A percentile compares a stretch with the other conserved stretches of the same genome.
Conservation (phyloP, 2,329 filamentous ascomycete genomes). For the Pestalotiopsis sp. region DNA sequence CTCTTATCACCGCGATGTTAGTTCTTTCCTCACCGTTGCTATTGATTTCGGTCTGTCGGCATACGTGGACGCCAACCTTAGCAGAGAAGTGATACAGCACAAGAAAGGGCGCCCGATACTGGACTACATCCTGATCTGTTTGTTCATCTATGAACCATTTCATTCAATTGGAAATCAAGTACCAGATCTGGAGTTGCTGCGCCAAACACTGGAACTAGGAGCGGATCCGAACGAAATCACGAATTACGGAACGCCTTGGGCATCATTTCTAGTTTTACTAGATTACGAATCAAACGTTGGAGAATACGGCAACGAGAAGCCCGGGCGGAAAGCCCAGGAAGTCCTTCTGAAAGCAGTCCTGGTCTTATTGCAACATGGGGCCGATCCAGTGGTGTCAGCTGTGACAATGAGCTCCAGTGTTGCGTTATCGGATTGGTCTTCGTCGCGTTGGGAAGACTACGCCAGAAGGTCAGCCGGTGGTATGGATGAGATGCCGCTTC, state of each 20-base stretch:
- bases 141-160: not conserved
- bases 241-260: not conserved
- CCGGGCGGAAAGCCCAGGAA: not conserved
- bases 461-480: too few relatives aligned
- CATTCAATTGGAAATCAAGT: not conserved
- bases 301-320: not conserved
- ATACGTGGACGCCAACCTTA: not conserved
- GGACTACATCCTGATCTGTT: not conserved
- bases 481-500: not conserved
- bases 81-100: not conserved
- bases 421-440: not conserved
- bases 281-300: not conserved
- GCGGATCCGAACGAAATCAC: not conserved
- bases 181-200: not conserved
- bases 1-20: not conserved
- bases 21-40: not conserved
- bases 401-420: not conserved
- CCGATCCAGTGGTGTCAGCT: not conserved
- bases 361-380: not conserved
- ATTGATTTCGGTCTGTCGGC: not conserved
- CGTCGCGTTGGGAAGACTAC: not conserved
- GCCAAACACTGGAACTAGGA: not conserved
- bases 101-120: not conserved
- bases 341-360: not conserved
- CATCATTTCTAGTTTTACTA: not conserved